Percentiles rank a stretch among this genome's conserved stretches.
Evolutionary conservation across 495 filamentous ascomycete genomes (phyloP).

Genomic region (Penicillium canescens): DNA sequence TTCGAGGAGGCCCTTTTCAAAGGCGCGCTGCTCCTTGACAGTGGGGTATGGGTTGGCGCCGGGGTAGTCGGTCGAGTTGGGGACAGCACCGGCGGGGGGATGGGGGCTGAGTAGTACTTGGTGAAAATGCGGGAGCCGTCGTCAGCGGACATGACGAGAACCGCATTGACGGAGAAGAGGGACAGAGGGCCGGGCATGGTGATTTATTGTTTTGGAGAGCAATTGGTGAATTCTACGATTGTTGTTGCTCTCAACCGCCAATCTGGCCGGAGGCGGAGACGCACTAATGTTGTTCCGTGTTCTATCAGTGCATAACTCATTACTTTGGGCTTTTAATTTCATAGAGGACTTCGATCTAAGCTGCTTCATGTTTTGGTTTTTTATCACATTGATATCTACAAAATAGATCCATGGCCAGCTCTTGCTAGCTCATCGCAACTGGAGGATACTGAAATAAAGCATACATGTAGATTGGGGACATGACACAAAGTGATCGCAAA

Average conservation of each 20-base stretch:
- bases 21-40: slow-evolving; percentile 87
- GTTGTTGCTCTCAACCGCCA: slow-evolving; percentile 37
- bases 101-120: slow-evolving; percentile 93
- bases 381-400: background rate
- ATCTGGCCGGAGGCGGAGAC: slow-evolving; percentile 40
- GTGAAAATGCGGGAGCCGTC: slow-evolving; percentile 89
- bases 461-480: background rate
- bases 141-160: slow-evolving; percentile 85
- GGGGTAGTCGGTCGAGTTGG: slow-evolving; percentile 55
- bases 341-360: too few relatives aligned
- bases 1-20: slow-evolving; percentile 92
- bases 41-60: slow-evolving; percentile 82
- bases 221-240: slow-evolving; percentile 17
- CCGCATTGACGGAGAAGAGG: slow-evolving; percentile 88
- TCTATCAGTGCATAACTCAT: slow-evolving; percentile 7
- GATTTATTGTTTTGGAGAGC: slow-evolving; percentile 16
- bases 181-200: slow-evolving; percentile 60
- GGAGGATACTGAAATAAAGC: background rate
- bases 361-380: too few relatives aligned
- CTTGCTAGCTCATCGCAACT: background rate
- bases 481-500: background rate
- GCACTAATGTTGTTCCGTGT: slow-evolving; percentile 41
- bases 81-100: slow-evolving; percentile 54
- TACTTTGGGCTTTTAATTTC: too few relatives aligned
- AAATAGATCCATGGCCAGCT: background rate